Conservation (phyloP, 257 asterid species). For the Schizonepeta tenuifolia region DNA sequence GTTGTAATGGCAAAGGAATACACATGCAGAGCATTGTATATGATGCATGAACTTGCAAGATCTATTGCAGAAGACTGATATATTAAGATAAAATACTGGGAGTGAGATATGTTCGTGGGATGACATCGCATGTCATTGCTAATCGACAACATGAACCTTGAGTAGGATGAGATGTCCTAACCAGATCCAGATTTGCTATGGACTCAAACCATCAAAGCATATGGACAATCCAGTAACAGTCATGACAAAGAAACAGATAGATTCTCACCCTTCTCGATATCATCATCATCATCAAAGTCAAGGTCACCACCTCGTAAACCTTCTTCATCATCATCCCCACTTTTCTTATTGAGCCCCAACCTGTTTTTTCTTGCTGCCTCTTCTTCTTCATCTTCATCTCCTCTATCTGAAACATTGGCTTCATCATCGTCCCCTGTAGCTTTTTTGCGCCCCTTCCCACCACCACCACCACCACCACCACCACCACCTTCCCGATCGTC, state of each 20-base stretch:
- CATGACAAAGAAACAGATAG: slow-evolving; percentile 11
- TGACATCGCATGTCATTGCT: slow-evolving; percentile 1
- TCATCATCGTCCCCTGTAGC: slow-evolving; percentile 78
- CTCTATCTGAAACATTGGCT: slow-evolving; percentile 81
- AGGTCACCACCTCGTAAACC: slow-evolving; percentile 98
- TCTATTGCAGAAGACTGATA: not conserved
- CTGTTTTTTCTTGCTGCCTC: slow-evolving; percentile 77
- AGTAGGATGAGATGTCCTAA: not conserved
- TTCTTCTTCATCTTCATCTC: slow-evolving; percentile 96
- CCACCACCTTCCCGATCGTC: slow-evolving; percentile 76
- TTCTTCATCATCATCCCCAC: slow-evolving; percentile 93
- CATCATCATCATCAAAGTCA: slow-evolving; percentile 94
- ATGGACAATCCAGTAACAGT: not conserved
- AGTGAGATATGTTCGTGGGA: not conserved
- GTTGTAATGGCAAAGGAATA: not conserved
- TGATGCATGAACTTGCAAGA: slow-evolving; percentile 5
- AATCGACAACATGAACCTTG: not conserved
- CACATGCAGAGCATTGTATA: not conserved
- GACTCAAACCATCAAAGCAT: not conserved
- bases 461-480: slow-evolving; percentile 76
- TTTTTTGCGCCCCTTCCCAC: slow-evolving; percentile 82
- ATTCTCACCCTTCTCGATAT: slow-evolving; percentile 84
- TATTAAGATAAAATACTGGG: not conserved
- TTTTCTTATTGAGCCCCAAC: slow-evolving; percentile 63
- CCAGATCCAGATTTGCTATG: not conserved